These are phyloP conservation scores for Avena atlantica DNA, from an alignment of 176 grass and related monocot genomes.

Conservation along the genomic window DNA sequence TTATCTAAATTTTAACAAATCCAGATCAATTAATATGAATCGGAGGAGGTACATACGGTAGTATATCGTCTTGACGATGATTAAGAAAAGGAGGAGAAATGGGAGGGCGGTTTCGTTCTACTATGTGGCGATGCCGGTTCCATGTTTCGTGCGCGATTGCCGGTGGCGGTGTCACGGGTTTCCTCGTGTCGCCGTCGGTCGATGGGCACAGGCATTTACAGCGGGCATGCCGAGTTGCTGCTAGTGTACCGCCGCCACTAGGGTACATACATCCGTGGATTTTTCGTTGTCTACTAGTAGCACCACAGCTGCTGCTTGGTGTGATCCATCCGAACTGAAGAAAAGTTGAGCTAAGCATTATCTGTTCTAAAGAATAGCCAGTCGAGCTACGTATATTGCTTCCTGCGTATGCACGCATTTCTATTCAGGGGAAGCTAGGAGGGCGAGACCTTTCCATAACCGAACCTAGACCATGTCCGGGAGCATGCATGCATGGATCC, in stretches of 20 bases:
- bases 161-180: slow-evolving; percentile 18
- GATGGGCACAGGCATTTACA: slow-evolving; percentile 44
- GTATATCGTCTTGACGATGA: not conserved
- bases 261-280: not conserved
- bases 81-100: not conserved
- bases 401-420: too few relatives aligned
- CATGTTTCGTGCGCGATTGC: not conserved
- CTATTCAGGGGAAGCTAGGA: not conserved
- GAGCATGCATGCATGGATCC: too few relatives aligned
- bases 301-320: not conserved
- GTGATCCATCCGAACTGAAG: not conserved
- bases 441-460: not conserved
- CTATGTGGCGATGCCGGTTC: not conserved
- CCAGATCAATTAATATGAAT: too few relatives aligned
- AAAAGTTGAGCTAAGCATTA: not conserved
- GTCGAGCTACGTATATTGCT: too few relatives aligned
- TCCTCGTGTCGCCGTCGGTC: slow-evolving; percentile 36
- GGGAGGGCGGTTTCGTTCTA: not conserved
- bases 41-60: too few relatives aligned
- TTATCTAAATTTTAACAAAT: too few relatives aligned
- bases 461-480: not conserved
- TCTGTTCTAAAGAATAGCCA: too few relatives aligned
- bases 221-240: not conserved
- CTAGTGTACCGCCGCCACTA: not conserved
- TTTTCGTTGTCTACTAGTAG: not conserved